These are phyloP conservation scores for Setaria italica DNA, from an alignment of 202 grass and related monocot species.

Conservation along the genomic window DNA sequence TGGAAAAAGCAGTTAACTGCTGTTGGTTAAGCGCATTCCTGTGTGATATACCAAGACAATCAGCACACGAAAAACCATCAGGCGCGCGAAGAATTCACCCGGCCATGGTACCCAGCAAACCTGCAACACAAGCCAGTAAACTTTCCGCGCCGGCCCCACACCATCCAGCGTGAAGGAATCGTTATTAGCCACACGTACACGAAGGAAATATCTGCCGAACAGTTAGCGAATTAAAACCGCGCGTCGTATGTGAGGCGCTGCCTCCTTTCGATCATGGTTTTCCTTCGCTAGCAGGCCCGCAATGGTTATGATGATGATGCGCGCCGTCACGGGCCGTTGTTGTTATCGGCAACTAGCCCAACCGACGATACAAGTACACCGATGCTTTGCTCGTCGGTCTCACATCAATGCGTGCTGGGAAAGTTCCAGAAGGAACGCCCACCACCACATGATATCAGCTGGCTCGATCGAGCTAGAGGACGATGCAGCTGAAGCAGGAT, in stretches of 20 bases:
- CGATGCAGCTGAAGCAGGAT: not conserved
- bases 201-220: not conserved
- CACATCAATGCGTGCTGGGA: not conserved
- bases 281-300: not conserved
- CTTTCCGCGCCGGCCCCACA: not conserved
- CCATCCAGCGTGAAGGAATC: not conserved
- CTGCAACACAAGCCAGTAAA: too few species aligned
- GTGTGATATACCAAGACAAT: too few species aligned
- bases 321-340: conserved; percentile 44
- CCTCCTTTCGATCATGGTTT: not conserved
- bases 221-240: conserved; percentile 3
- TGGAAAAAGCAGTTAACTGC: too few species aligned
- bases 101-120: too few species aligned
- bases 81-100: too few species aligned
- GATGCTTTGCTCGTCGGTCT: not conserved
- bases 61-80: too few species aligned
- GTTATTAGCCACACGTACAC: conserved; percentile 1
- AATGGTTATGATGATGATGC: not conserved
- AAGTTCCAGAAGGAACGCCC: conserved; percentile 3
- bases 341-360: conserved; percentile 16
- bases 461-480: not conserved
- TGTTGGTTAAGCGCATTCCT: too few species aligned
- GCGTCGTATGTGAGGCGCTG: not conserved
- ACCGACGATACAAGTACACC: not conserved
- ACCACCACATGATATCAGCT: not conserved